phyloP scores from a whole-genome alignment of 2,329 filamentous ascomycete genomes.

The Claviceps sp. region DNA sequence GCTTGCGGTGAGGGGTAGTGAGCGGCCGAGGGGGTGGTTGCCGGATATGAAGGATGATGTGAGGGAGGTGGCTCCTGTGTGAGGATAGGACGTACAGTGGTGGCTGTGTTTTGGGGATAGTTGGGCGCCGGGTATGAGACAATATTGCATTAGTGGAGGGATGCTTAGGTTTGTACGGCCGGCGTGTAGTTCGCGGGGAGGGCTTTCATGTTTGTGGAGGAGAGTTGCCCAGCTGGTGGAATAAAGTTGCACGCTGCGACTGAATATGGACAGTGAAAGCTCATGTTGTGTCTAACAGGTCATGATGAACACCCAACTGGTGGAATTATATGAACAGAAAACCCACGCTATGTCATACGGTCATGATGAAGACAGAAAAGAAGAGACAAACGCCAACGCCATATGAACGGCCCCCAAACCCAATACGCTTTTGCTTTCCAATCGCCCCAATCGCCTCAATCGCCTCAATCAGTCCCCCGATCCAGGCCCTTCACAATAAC shows the following conservation, averaged over 20 bases:
- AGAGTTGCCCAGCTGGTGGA: background rate
- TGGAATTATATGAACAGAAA: too few relatives aligned
- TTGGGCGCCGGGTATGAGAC: too few relatives aligned
- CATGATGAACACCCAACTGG: too few relatives aligned
- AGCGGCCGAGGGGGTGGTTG: constrained; percentile 84
- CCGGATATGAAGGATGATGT: constrained; percentile 50
- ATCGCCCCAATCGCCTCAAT: background rate
- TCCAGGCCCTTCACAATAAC: constrained; percentile 46
- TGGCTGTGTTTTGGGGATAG: background rate
- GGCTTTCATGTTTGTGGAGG: background rate
- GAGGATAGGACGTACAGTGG: background rate
- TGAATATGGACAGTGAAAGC: too few relatives aligned
- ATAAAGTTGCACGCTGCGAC: too few relatives aligned
- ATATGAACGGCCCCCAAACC: too few relatives aligned
- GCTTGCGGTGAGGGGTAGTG: constrained; percentile 71
- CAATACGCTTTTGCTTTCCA: too few relatives aligned
- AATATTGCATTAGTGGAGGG: too few relatives aligned
- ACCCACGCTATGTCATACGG: background rate
- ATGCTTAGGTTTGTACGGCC: too few relatives aligned
- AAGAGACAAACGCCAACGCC: too few relatives aligned
- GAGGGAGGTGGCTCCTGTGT: constrained; percentile 16
- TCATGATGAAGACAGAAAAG: background rate
- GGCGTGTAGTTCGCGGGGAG: too few relatives aligned
- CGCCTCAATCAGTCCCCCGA: background rate
- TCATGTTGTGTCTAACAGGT: too few relatives aligned